Percentiles rank a stretch among this genome's conserved stretches.
These are phyloP conservation scores for Penicillium nucicola DNA, from an alignment of 495 filamentous ascomycete species.

Conservation along the genomic window DNA sequence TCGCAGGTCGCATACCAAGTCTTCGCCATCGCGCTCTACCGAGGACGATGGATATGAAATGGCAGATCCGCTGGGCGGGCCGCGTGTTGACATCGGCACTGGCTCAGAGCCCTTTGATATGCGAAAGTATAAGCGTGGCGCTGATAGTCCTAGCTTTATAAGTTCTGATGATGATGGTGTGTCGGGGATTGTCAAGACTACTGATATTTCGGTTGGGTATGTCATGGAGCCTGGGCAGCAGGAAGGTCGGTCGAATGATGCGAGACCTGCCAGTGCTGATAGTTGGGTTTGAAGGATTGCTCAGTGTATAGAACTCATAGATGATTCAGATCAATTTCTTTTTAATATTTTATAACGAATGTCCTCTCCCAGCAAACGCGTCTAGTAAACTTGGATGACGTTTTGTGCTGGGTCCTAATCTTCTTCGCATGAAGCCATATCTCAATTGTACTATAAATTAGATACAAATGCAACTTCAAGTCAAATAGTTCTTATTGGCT, in stretches of 20 bases:
- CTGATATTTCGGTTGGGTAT: slow-evolving; percentile 23
- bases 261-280: slow-evolving; percentile 18
- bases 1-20: too few species aligned
- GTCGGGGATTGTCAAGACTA: slow-evolving; percentile 22
- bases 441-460: too few species aligned
- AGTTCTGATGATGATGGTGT: slow-evolving; percentile 13
- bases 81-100: slow-evolving; percentile 5
- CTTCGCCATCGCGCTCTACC: slow-evolving; percentile 3
- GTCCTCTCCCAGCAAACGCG: too few species aligned
- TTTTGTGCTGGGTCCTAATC: too few species aligned
- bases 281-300: slow-evolving; percentile 15
- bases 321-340: too few species aligned
- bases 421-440: too few species aligned
- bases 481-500: too few species aligned
- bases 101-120: slow-evolving; percentile 11
- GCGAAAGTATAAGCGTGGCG: slow-evolving; percentile 21
- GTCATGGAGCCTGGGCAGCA: not conserved
- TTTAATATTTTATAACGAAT: too few species aligned
- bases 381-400: too few species aligned
- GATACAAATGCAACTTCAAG: too few species aligned
- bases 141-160: slow-evolving; percentile 18
- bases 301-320: slow-evolving; percentile 1
- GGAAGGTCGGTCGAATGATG: slow-evolving; percentile 6
- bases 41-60: not conserved
- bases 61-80: not conserved